Conservation (phyloP, 768 basidiomycete species). For the Coprinopsis sp. region DNA sequence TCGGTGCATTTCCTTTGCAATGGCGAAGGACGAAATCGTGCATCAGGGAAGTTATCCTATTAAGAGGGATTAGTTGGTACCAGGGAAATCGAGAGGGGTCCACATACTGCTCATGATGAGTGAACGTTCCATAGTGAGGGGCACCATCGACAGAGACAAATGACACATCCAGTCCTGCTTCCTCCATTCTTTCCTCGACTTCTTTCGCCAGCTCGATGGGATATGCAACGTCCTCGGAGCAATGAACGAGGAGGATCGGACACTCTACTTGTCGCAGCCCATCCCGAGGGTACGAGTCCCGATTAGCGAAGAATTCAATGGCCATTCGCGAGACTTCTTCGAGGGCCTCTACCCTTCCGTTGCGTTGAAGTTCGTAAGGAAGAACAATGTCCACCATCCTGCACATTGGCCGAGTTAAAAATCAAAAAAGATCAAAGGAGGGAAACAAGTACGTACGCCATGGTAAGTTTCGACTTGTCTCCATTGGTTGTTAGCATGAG, state of each 20-base stretch:
- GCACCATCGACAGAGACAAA: conserved; percentile 24
- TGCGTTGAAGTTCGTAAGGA: conserved; percentile 12
- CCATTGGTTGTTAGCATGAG: conserved; percentile 20
- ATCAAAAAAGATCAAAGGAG: no score
- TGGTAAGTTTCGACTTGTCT: conserved; percentile 11
- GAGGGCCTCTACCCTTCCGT: conserved; percentile 17
- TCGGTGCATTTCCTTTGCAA: conserved; percentile 18
- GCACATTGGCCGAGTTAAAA: no score
- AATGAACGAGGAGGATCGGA: conserved; percentile 27
- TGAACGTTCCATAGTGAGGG: conserved; percentile 34
- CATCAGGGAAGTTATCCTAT: conserved; percentile 26
- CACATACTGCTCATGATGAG: conserved; percentile 27
- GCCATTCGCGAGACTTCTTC: conserved; percentile 17
- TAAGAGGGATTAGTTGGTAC: neutral
- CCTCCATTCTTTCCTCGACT: conserved; percentile 15
- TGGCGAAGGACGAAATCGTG: conserved; percentile 26
- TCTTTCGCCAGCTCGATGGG: conserved; percentile 19
- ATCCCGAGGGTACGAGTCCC: neutral
- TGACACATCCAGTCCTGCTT: conserved; percentile 25
- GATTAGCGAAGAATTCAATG: neutral
- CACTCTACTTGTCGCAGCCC: conserved; percentile 17
- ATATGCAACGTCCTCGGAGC: conserved; percentile 28
- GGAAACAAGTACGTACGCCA: conserved; percentile 16
- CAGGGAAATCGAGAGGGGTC: neutral
- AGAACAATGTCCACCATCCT: conserved; percentile 5